phyloP scores from a whole-genome alignment of 192 early-diverging fungal species.

The Backusella australiensis region DNA sequence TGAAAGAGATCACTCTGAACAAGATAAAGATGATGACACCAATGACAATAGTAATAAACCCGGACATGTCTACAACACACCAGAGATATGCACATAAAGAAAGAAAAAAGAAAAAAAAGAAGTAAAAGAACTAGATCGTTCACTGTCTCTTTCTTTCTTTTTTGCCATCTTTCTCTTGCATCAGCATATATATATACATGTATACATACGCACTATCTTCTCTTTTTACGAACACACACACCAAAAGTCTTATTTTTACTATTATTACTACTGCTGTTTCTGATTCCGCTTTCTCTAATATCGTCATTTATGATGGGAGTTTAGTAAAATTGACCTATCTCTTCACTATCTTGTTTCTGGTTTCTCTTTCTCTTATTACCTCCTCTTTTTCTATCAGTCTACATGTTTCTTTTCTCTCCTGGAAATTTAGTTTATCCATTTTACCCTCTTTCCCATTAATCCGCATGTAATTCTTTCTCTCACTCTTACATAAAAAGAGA shows the following conservation, averaged over 20 bases:
- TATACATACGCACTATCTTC: not conserved
- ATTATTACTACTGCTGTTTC: not conserved
- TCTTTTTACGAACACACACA: not conserved
- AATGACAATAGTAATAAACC: not conserved
- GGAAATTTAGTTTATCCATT: not conserved
- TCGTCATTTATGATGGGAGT: not conserved
- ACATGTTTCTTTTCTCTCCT: not conserved
- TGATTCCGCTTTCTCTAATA: not conserved
- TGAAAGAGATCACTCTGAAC: slow-evolving; percentile 11
- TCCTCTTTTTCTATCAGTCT: not conserved
- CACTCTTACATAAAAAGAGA: not conserved
- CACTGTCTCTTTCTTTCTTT: not conserved
- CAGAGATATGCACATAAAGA: slow-evolving; percentile 12
- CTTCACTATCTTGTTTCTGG: not conserved
- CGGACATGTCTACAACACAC: not conserved
- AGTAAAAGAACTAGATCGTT: slow-evolving; percentile 6
- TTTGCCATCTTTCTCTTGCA: not conserved
- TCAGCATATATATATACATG: not conserved
- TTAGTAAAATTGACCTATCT: not conserved
- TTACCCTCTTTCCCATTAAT: not conserved
- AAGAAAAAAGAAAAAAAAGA: not conserved
- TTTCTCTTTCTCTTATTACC: not conserved
- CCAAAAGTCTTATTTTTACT: not conserved
- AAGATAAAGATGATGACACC: not conserved
- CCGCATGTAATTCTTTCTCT: not conserved